Evolutionary conservation across 441 rosid genomes (phyloP).

Genomic region (Gossypium davidsonii): DNA sequence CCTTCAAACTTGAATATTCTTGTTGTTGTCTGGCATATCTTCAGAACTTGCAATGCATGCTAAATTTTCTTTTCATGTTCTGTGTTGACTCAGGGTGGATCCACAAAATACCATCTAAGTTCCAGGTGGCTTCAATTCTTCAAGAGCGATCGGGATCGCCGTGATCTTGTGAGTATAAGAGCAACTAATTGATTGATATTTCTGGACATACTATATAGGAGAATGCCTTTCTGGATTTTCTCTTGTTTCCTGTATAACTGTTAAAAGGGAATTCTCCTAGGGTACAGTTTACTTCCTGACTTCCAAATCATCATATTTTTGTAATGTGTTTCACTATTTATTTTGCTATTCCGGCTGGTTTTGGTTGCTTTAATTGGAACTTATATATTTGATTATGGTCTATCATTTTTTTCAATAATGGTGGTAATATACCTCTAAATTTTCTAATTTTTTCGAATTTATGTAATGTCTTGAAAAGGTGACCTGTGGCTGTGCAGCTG

Average conservation of each 20-base stretch:
- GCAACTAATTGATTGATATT: not conserved
- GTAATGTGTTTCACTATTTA: not conserved
- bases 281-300: not conserved
- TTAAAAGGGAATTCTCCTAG: not conserved
- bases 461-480: slow-evolving; percentile 64
- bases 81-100: slow-evolving; percentile 67
- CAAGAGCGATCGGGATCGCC: slow-evolving; percentile 88
- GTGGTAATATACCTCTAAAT: slow-evolving; percentile 16
- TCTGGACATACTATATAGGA: not conserved
- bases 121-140: slow-evolving; percentile 92
- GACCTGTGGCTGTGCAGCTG: slow-evolving; percentile 99
- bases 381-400: not conserved
- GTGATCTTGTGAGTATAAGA: slow-evolving; percentile 75
- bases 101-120: slow-evolving; percentile 83
- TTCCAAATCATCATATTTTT: not conserved
- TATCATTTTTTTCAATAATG: slow-evolving; percentile 10
- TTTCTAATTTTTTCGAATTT: slow-evolving; percentile 25
- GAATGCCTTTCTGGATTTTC: not conserved
- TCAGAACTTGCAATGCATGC: not conserved
- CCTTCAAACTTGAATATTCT: not conserved
- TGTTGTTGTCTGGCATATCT: not conserved
- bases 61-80: slow-evolving; percentile 9
- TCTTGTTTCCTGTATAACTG: not conserved
- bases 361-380: not conserved
- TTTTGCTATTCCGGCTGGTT: not conserved